Base-by-base conservation (phyloP, 1,139 yeast species). In the Blastobotrys apis region DNA sequence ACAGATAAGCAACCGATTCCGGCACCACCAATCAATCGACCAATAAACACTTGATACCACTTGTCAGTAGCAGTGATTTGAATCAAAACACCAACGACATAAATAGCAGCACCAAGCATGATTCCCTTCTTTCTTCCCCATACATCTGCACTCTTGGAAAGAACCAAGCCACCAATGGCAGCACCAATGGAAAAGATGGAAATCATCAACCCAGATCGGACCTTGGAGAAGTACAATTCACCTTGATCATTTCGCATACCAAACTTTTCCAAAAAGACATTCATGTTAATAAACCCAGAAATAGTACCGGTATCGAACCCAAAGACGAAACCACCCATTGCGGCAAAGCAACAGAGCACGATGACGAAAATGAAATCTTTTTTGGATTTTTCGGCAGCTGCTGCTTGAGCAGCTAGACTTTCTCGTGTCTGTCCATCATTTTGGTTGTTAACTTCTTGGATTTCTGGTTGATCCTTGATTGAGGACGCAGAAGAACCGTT, bases 1-100 rank as follows among this genome's bases (percentile, higher is more conserved):
- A 84, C 82, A 16, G 87, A 73, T 32, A 81, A 75, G 34, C 74
- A 72, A 56, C 90, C 90, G 47, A 83, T 84, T 60, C 84, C 85
- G 45, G 80, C 62, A 38, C 81, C 81, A 45, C 74, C 73, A 52
- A 75, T 62, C 41, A 72, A 64, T 70, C 82, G 57, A 54, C 73
- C 68, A 67, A 75, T 54, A 50, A 63, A 56, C 31, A 54, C 47
- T 48, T 69, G 73, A 50, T 62, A 63, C 75, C 75, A 69, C 27
- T 56, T 52, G 17, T 49, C 33, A 29, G 68, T 59, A 21, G 80
- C 62, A 31, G 74, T 69, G 33, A 77, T 70, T 62, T 78, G 82
- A 55, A 78, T 68, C 36, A 75, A 53, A 38, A 73, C 67, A 35
- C 81, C 82, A 43, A 73, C 52, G 55, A 72, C 69, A 64, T 77